Base-by-base conservation (phyloP, 1,284 basidiomycete species). In the Ustilago cynodontis region DNA sequence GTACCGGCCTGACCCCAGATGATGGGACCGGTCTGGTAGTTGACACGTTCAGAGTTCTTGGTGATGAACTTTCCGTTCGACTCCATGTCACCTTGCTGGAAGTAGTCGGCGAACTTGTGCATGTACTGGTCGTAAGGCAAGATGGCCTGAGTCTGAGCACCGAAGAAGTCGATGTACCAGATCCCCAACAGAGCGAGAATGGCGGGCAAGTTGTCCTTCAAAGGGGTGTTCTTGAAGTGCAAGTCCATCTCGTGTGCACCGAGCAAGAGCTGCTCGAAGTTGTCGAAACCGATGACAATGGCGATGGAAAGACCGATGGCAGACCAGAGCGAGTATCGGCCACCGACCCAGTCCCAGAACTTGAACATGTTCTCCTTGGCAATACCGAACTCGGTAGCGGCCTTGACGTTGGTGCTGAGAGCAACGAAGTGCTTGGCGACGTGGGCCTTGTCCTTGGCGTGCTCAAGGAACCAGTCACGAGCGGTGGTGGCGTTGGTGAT, bases 261-360 rank as follows among this genome's bases (percentile, higher is more conserved):
- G 80, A 90, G 89, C 68, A 99, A 90, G 61, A 99, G 88, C 86
- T 93, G 89, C 87, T 93, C 91, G 87, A 98, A 99, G 90, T 96
- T 93, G 51, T 97, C 93, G 86, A 91, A 98, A 7, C 96, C 97
- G 80, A 98, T 93, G 65, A 92, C 91, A 65, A 99, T 89, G 60
- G 93, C 93, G 87, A 99, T 98, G 55, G 93, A 93, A 58, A 99
- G 90, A 74, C 96, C 97, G 81, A 99, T 98, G 33, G 97, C 95
- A 73, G 93, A 94, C 96, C 97, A 99, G 81, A 99, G 90, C 80
- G 93, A 95, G 90, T 99, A 99, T 77, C 96, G 91, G 47, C 97
- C 96, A 77, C 96, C 96, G 77, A 99, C 96, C 97, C 97, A 99
- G 88, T 99, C 97, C 96, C 96, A 99, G 91, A 99, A 99, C 87